Base-by-base conservation (phyloP, 2,329 filamentous ascomycete species). In the Venturia pyrina region DNA sequence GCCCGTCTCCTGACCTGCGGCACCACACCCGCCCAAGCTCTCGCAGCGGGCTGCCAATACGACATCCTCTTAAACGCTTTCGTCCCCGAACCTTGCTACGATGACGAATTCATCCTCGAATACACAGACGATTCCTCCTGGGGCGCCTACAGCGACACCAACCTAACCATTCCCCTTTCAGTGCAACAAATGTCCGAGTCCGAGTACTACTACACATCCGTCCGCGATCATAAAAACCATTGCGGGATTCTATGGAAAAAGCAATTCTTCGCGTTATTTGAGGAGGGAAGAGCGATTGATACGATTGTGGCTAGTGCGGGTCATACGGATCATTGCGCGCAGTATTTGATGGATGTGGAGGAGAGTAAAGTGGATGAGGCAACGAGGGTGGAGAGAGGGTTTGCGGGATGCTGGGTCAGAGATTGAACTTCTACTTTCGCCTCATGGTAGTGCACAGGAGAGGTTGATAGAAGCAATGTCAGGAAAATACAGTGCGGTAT, bases 61-160 rank as follows among this genome's bases (percentile, higher is more conserved):
- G 76, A 77, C 66, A 69, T 72, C 5, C 68, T 78, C 17, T 69
- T 74, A 0, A 70, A 73, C 4, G 70, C 75, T 11, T 78, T 75
- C 75, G 70, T 78, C 1, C 75, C 74, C 3, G 66, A 68, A 0
- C 68, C 74, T 32, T 78, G 76, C 64, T 71, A 70, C 15, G 74
- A 77, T 66, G 69, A 73, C 11, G 72, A 74, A 37, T 70, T 77
- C 3, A 74, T 72, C 0, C 69, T 69, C 1, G 71, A 75, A 64
- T 78, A 66, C 43, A 43, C 41, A 4, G 64, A 66, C 41, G 64
- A 66, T 37, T 21, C 41, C 5, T 57, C 44, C 1, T 66, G 64
- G 64, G 64, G 48, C 41, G 64, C 64, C 8, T 66, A 62, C n/a
- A 21, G 41, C n/a, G 64, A 66, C 13, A 1, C 32, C 17, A 53